These are phyloP conservation scores for Phaeosphaeriaceae sp. DNA, from an alignment of 2,329 filamentous ascomycete genomes.

Conservation along the genomic window DNA sequence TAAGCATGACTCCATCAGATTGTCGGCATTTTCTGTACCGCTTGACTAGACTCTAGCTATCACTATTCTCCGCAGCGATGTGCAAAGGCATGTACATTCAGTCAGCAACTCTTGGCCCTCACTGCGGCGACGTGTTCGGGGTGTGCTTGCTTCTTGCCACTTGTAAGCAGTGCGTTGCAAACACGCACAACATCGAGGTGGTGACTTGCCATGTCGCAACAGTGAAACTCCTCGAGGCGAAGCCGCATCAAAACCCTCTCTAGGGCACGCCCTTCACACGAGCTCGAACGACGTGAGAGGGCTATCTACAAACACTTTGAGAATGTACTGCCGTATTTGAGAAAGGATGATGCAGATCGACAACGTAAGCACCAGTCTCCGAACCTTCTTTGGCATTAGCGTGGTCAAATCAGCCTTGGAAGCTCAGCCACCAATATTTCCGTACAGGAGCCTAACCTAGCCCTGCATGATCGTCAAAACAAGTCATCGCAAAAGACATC, in stretches of 20 bases:
- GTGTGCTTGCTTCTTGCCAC: not conserved
- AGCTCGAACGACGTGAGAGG: not conserved
- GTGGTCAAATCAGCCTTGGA: constrained; percentile 26
- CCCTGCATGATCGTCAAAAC: constrained; percentile 42
- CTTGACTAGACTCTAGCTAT: not conserved
- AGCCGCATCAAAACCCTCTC: not conserved
- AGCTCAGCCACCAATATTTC: constrained; percentile 47
- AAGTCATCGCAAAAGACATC: constrained; percentile 25
- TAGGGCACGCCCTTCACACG: not conserved
- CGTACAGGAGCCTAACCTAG: constrained; percentile 35
- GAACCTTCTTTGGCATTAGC: constrained; percentile 8
- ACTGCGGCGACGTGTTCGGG: not conserved
- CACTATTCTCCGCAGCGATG: not conserved
- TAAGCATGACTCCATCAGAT: not conserved
- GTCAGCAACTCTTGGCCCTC: not conserved
- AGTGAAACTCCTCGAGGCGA: not conserved
- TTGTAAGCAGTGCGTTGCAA: not conserved
- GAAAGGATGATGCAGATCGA: constrained; percentile 18
- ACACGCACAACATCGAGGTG: no score
- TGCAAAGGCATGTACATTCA: not conserved
- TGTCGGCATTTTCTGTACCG: not conserved
- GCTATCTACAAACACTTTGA: not conserved
- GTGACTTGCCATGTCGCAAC: not conserved
- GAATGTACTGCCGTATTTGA: constrained; percentile 12
- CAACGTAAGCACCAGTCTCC: constrained; percentile 3